Base-by-base conservation (phyloP, 768 basidiomycete genomes). In the Rhizopogon vesiculosus region DNA sequence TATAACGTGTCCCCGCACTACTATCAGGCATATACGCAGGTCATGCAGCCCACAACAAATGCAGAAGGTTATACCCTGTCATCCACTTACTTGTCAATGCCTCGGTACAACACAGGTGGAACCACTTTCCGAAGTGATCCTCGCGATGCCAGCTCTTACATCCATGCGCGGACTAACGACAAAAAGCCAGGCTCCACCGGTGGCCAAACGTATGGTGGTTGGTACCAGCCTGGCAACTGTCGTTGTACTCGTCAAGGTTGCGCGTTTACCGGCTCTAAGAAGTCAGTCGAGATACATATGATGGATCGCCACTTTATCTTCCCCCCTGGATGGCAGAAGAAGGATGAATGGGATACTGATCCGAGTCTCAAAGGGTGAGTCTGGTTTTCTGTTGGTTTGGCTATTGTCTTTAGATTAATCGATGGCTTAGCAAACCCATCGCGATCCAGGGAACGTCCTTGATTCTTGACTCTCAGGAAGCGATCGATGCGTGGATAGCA, bases 301-400 rank as follows among this genome's bases (percentile, higher is more conserved):
- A 93, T 92, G 91, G 91, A 93, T 62, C 78, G 91, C n/a, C 91
- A 93, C 68, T 76, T 93, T 42, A 83, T 93, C 45, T 91, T 83
- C 60, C 91, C 92, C 22, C 78, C 81, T 43, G 86, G 84, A 19
- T 91, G 87, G 85, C 75, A 85, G 29, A 76, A 79, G 54, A 80
- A 75, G 63, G 54, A 68, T 38, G 86, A 86, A 31, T 91, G 90
- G 89, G 90, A 91, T 64, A 84, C 91, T 2, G 91, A 92, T 70
- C 88, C 87, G 15, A 86, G 82, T 68, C 75, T 93, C 51, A 89
- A 84, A 71, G 89, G 89, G 90, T 90, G 58, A 56, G 73, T 64
- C 13, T 19, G 18, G 58, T 33, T 51, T 50, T 38, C 15, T 5
- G 19, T 48, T 7, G 5, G 6, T 25, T 25, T 25, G 25, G 2